Evolutionary conservation across 345 rosid genomes (phyloP), one percentile per base, ranked within the genome.

Genomic region (Eutrema heterophyllum): DNA sequence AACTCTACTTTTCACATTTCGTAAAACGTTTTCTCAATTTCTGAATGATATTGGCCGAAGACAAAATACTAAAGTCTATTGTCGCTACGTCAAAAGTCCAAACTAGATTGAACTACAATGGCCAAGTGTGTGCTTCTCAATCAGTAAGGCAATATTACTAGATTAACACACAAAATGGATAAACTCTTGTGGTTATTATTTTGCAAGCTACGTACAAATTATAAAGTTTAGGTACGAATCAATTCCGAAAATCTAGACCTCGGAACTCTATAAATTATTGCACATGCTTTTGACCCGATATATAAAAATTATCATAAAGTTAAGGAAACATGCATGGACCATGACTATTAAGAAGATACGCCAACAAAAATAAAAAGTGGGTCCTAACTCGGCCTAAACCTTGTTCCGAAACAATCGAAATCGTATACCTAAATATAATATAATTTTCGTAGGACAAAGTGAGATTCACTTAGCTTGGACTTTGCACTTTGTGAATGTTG

Each of bases 381-480:
- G 71, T 56, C 70, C 57, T 49, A 24, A 67, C 12, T 30, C 21
- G 51, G 72, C 54, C 73, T 67, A 50, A 74, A 67, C 59, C 24
- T 40, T 75, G 74, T 53, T 41, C 64, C 7, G 14, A 60, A 67
- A 51, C 46, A 14, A 67, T 18, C 2, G 6, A 69, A 32, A 69
- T 45, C 10, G 48, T 41, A 73, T 54, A 48, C 36, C 59, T 33
- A 59, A 35, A 60, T 44, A 52, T 16, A 39, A 6, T 5, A 56
- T n/a, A 27, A 68, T 64, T 41, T 59, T 64, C 57, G 48, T 75
- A 51, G 68, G 58, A 64, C 63, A 68, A 75, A 67, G 74, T 54
- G 69, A 18, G 76, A 52, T 75, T 75, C 64, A 68, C 57, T 52
- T 52, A 35, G 58, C 79, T 76, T 76, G 70, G 69, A 60, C 49